Evolutionary conservation across 176 grass and related monocot genomes (phyloP).

Genomic region (Stipa capillata): DNA sequence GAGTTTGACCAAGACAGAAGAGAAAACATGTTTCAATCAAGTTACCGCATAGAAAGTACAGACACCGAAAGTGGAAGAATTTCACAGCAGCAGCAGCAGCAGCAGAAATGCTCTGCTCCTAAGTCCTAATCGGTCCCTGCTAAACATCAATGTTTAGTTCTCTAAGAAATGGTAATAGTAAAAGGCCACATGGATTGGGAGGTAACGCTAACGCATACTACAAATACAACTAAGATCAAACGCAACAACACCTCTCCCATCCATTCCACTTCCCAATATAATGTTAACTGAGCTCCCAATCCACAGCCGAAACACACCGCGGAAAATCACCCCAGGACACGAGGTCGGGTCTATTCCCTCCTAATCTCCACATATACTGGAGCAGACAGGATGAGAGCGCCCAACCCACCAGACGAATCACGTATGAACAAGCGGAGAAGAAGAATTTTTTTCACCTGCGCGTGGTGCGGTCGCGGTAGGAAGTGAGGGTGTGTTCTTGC

Average conservation of each 20-base stretch:
- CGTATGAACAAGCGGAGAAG: not conserved
- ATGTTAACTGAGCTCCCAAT: not conserved
- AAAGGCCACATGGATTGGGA: not conserved
- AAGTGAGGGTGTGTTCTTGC: not conserved
- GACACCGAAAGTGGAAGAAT: not conserved
- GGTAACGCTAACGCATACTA: not conserved
- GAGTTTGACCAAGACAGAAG: not conserved
- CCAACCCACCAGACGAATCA: not conserved
- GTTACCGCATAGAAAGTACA: not conserved
- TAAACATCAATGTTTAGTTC: not conserved
- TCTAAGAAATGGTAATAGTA: not conserved
- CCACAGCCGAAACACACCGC: not conserved
- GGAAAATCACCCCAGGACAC: not conserved
- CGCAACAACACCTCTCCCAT: not conserved
- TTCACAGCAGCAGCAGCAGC: not conserved
- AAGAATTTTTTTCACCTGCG: conserved; percentile 23
- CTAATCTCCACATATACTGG: not conserved
- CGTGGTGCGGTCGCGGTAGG: not conserved
- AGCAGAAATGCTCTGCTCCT: not conserved
- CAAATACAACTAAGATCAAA: not conserved
- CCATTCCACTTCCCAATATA: not conserved
- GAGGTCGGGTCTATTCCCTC: not conserved
- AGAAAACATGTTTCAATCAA: not conserved
- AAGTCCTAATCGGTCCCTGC: not conserved
- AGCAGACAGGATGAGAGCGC: not conserved